Percentiles rank a stretch among this genome's conserved stretches.
These are phyloP conservation scores for Pseudogymnoascus sp. DNA, from an alignment of 2,329 filamentous ascomycete genomes.

Conservation along the genomic window DNA sequence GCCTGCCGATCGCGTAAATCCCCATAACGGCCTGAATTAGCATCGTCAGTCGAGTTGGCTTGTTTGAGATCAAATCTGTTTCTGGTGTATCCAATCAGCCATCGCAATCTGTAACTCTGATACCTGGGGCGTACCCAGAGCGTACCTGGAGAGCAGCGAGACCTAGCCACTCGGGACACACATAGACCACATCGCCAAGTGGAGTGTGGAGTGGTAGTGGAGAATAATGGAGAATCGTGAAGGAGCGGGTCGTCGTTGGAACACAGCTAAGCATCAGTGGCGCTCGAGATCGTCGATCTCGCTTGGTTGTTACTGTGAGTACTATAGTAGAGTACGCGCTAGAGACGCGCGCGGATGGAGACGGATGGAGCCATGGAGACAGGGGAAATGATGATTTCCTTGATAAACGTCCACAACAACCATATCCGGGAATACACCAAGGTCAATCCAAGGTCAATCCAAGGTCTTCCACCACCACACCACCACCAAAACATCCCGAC, in stretches of 20 bases:
- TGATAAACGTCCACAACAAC: background rate
- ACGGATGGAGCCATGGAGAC: background rate
- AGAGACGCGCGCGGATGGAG: constrained; percentile 1
- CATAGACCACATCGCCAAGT: background rate
- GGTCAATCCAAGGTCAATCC: background rate
- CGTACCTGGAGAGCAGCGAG: too few relatives aligned
- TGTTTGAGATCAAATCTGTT: constrained; percentile 7
- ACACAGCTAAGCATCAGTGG: constrained; percentile 3
- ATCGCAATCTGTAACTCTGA: background rate
- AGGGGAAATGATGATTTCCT: constrained; percentile 7
- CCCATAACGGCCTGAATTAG: constrained; percentile 5
- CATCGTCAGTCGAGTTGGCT: constrained; percentile 2
- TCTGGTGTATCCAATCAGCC: background rate
- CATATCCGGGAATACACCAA: background rate
- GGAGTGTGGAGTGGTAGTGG: background rate
- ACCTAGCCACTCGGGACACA: background rate
- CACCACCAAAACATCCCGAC: background rate
- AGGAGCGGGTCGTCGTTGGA: background rate
- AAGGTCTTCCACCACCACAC: background rate
- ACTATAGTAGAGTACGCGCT: background rate
- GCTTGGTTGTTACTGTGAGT: background rate
- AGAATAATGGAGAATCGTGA: background rate
- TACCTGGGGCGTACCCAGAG: background rate
- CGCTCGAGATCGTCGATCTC: constrained; percentile 1
- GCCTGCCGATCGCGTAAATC: background rate